Evolutionary conservation across 2,329 filamentous ascomycete genomes (phyloP), one percentile per base, ranked within the genome.

Genomic region (Pseudocercospora musae): DNA sequence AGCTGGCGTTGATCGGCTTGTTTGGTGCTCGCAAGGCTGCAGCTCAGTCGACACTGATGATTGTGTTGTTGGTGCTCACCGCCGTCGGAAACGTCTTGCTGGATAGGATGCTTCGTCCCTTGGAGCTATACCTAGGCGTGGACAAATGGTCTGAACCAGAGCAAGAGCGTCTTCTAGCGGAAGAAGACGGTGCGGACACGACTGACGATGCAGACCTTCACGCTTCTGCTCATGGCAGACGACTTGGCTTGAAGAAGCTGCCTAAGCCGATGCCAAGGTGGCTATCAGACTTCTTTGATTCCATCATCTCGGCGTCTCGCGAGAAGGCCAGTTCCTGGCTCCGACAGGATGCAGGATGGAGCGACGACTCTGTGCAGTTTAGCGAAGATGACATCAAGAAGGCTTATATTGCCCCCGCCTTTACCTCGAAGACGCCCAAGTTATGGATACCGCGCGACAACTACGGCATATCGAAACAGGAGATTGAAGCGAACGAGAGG

Each of bases 1-100:
- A 81, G 63, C 70, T 79, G n/a, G 80, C 79, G 62, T 71, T 82
- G 21, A 79, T 81, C 6, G 80, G 80, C 50, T 72, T 82, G 18
- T 78, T 82, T 63, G 72, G 75, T 2, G 76, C 72, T 6, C 64
- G 76, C 1, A 72, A 74, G 52, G 75, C 78, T 1, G 70, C 72
- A 7, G 78, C 75, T 0, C 79, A 80, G n/a, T 72, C 80, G 7
- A 71, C 73, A 4, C 72, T 81, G 54, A 78, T 80, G 74, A 72
- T 76, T 58, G 59, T 79, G 4, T 70, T 81, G 15, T 69, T 81
- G 4, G 69, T 74, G 9, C 60, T 77, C 63, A 81, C 75, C 10
- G 71, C 72, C 1, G 44, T 68, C 2, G 50, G 68, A 1, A 74
- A 74, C 54, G 58, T 73, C 15, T 18, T 72, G 3, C 64, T 74